Evolutionary conservation across 495 filamentous ascomycete genomes (phyloP).

Genomic region (Podospora anserina): DNA sequence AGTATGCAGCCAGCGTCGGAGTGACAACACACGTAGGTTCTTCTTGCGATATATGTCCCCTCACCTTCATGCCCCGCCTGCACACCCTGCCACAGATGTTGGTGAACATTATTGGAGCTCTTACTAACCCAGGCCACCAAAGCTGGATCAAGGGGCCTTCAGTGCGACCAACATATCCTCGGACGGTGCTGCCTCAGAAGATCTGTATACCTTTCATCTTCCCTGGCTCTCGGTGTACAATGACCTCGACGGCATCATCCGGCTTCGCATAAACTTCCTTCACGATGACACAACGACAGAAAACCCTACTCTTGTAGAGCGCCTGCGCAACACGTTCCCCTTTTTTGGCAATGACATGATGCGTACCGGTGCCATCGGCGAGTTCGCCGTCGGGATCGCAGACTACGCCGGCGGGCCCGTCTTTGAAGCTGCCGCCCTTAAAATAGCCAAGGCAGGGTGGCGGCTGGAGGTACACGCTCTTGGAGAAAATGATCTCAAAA

Average conservation of each 20-base stretch:
- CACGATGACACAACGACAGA: conserved; percentile 19
- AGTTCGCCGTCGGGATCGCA: conserved; percentile 21
- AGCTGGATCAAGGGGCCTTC: conserved; percentile 34
- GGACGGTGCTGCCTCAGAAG: conserved; percentile 27
- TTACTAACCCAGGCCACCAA: neutral
- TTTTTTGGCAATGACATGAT: conserved; percentile 33
- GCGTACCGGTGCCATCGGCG: conserved; percentile 31
- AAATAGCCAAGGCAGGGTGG: conserved; percentile 28
- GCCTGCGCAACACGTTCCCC: conserved; percentile 27
- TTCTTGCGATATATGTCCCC: neutral
- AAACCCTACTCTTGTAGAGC: conserved; percentile 16
- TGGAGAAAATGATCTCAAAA: conserved; percentile 16
- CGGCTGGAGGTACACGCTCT: conserved; percentile 32
- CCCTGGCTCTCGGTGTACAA: conserved; percentile 29
- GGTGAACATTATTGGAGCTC: neutral
- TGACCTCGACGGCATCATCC: conserved; percentile 13
- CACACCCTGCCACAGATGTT: conserved; percentile 6
- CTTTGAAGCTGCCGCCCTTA: conserved; percentile 20
- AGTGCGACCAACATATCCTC: conserved; percentile 21
- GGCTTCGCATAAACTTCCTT: conserved; percentile 31
- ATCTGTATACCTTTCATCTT: conserved; percentile 26
- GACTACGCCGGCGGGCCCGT: conserved; percentile 27
- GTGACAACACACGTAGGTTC: neutral
- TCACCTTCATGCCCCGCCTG: neutral
- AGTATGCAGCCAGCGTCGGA: neutral